Evolutionary conservation across 495 filamentous ascomycete species (phyloP).

Genomic region (Hypoxylon fragiforme): DNA sequence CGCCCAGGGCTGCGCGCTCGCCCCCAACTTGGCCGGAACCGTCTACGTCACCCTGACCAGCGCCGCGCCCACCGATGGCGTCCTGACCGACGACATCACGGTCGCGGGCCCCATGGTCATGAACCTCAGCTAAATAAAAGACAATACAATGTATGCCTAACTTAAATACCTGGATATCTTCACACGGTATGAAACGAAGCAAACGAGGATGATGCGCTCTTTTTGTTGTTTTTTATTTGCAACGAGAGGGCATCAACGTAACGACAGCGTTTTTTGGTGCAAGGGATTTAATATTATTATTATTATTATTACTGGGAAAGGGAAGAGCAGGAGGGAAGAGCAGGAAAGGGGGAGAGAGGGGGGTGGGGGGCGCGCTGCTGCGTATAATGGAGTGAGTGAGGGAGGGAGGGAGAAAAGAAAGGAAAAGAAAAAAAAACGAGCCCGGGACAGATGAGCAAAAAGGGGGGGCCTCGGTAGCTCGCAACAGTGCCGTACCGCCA

Average conservation of each 20-base stretch:
- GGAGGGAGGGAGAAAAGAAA: neutral
- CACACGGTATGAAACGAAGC: no score
- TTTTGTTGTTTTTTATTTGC: no score
- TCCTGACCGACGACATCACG: slow-evolving; percentile 54
- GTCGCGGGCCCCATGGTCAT: slow-evolving; percentile 57
- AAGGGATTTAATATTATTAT: no score
- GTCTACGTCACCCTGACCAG: slow-evolving; percentile 58
- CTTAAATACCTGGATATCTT: no score
- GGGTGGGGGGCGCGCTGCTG: no score
- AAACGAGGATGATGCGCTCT: no score
- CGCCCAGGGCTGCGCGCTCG: slow-evolving; percentile 53
- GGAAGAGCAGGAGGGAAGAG: neutral
- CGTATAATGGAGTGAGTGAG: no score
- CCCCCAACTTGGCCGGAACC: slow-evolving; percentile 55
- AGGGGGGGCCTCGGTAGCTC: slow-evolving; percentile 31
- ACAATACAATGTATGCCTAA: no score
- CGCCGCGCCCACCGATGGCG: slow-evolving; percentile 44
- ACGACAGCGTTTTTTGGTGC: slow-evolving; percentile 8
- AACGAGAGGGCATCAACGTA: neutral
- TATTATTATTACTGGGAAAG: neutral
- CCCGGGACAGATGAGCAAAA: slow-evolving; percentile 16
- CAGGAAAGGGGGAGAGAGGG: no score
- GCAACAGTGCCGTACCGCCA: slow-evolving; percentile 32
- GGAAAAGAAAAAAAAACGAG: slow-evolving; percentile 10
- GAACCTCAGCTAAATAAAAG: slow-evolving; percentile 51